Evolutionary conservation across 1,284 basidiomycete genomes (phyloP).

Genomic region (Rhodotorula sp.): DNA sequence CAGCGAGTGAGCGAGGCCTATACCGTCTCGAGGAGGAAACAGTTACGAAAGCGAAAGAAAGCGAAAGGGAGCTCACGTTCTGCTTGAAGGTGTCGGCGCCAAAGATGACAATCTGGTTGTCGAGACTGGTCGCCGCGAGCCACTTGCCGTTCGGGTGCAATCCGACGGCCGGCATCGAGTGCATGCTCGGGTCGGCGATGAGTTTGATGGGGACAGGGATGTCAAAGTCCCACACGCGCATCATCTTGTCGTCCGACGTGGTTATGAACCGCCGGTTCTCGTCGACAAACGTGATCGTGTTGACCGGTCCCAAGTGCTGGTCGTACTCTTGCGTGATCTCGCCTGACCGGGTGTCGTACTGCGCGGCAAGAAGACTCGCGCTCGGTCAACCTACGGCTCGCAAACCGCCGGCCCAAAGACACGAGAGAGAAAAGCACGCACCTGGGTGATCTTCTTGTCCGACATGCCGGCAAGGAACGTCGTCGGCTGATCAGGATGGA

Average conservation of each 20-base stretch:
- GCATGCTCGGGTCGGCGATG: conserved; percentile 98
- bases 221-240: conserved; percentile 78
- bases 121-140: conserved; percentile 93
- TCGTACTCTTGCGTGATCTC: conserved; percentile 98
- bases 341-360: conserved; percentile 92
- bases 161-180: conserved; percentile 97
- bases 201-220: conserved; percentile 87
- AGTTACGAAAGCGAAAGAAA: not conserved
- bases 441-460: conserved; percentile 98
- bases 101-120: conserved; percentile 97
- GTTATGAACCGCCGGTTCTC: conserved; percentile 95
- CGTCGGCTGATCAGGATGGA: conserved; percentile 96
- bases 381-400: not conserved
- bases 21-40: too few relatives aligned
- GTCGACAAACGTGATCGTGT: conserved; percentile 96
- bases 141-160: conserved; percentile 93
- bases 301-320: conserved; percentile 88
- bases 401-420: not conserved
- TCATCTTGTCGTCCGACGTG: conserved; percentile 98
- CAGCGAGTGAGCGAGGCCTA: not conserved
- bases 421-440: conserved; percentile 49
- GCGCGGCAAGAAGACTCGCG: not conserved
- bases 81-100: conserved; percentile 92
- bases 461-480: conserved; percentile 98
- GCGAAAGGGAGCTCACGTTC: conserved; percentile 57